Evolutionary conservation across 2,329 filamentous ascomycete species (phyloP).

Genomic region (Diplocarpon rosae): DNA sequence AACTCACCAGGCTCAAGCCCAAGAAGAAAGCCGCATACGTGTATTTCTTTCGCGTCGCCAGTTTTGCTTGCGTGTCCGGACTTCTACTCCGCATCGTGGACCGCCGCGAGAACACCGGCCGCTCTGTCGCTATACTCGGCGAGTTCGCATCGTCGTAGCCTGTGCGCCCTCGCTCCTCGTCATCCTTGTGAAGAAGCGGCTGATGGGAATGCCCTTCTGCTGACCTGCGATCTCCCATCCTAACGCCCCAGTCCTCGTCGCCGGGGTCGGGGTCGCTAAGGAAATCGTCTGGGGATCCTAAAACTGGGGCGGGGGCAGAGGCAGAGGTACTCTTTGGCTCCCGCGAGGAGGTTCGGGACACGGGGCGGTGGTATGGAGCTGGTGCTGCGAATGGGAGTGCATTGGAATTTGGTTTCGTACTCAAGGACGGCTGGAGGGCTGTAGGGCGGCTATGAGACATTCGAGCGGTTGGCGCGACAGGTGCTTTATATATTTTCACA

Average conservation of each 20-base stretch:
- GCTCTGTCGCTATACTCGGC: conserved; percentile 10
- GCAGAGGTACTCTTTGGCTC: neutral
- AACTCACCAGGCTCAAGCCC: conserved; percentile 70
- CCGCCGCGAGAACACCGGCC: conserved; percentile 35
- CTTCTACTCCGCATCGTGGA: conserved; percentile 70
- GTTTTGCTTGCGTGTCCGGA: conserved; percentile 51
- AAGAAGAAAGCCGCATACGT: conserved; percentile 79
- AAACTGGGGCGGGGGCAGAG: neutral
- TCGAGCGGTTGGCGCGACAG: neutral
- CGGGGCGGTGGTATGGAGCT: conserved; percentile 12
- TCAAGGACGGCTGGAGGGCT: too few relatives aligned
- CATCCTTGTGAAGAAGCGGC: conserved; percentile 26
- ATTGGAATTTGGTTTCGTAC: conserved; percentile 2
- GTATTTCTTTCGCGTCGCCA: conserved; percentile 70
- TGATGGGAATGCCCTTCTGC: conserved; percentile 31
- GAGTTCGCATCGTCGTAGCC: conserved; percentile 23
- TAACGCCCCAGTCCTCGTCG: conserved; percentile 21
- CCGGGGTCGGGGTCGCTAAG: conserved; percentile 7
- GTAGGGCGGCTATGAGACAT: neutral
- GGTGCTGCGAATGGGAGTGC: conserved; percentile 7
- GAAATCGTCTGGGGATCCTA: conserved; percentile 2
- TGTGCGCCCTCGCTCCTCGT: conserved; percentile 24
- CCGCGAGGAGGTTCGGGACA: conserved; percentile 15
- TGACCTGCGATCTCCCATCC: conserved; percentile 30
- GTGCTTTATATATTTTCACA: neutral